Percentiles rank a stretch among this genome's conserved stretches.
Conservation (phyloP, 192 early-diverging fungal genomes). For the Radiomyces spectabilis region DNA sequence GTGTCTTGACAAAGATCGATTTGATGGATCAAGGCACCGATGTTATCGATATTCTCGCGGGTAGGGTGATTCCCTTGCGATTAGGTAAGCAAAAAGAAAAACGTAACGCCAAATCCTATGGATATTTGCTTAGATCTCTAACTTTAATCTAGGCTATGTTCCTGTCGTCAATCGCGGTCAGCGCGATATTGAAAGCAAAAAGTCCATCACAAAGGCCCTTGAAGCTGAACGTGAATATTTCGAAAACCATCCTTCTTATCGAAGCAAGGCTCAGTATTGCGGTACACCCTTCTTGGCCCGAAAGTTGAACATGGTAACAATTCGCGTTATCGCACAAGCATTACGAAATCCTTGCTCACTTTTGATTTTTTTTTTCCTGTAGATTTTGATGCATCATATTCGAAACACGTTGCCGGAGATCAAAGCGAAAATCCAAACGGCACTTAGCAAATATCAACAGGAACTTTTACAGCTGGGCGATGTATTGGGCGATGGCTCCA, state of each 20-base stretch:
- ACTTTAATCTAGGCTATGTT: slow-evolving; percentile 71
- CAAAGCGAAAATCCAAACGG: slow-evolving; percentile 89
- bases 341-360: background rate
- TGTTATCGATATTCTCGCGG: slow-evolving; percentile 98
- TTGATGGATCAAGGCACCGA: slow-evolving; percentile 99
- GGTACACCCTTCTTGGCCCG: slow-evolving; percentile 98
- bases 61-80: slow-evolving; percentile 91
- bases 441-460: slow-evolving; percentile 74
- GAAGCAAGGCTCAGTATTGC: slow-evolving; percentile 96
- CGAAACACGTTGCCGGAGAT: slow-evolving; percentile 97
- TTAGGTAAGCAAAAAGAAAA: slow-evolving; percentile 35
- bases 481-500: slow-evolving; percentile 69
- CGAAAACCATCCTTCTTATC: slow-evolving; percentile 91
- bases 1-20: slow-evolving; percentile 99
- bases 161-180: slow-evolving; percentile 99
- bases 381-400: slow-evolving; percentile 98
- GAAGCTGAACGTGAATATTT: slow-evolving; percentile 90
- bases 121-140: background rate
- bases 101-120: background rate
- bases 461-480: slow-evolving; percentile 92
- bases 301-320: slow-evolving; percentile 76
- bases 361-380: background rate
- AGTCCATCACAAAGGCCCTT: slow-evolving; percentile 80
- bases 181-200: slow-evolving; percentile 92
- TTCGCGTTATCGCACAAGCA: background rate